Evolutionary conservation across 306 rosid species (phyloP).

Genomic region (Quercus agrifolia): DNA sequence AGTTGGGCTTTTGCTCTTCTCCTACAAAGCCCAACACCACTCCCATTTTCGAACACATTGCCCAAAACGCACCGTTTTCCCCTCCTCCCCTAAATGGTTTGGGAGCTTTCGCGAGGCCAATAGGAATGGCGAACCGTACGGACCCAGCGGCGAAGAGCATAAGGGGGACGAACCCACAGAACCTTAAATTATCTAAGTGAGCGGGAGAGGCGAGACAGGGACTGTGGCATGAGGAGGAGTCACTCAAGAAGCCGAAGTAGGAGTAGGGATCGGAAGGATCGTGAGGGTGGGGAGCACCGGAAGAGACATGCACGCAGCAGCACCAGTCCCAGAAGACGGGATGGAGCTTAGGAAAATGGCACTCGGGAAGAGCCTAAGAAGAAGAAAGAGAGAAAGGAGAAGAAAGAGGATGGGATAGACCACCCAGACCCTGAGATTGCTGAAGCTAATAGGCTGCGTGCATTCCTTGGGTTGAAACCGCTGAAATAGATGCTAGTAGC

Average conservation of each 20-base stretch:
- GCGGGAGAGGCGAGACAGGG: conserved; percentile 87
- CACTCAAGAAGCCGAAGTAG: conserved; percentile 84
- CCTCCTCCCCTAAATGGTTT: not conserved
- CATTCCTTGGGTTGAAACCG: conserved; percentile 88
- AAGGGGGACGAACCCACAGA: conserved; percentile 94
- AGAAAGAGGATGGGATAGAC: conserved; percentile 73
- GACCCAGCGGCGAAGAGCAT: conserved; percentile 94
- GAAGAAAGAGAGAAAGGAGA: conserved; percentile 59
- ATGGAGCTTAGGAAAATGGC: conserved; percentile 50
- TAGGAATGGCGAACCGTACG: conserved; percentile 85
- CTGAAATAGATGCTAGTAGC: conserved; percentile 33
- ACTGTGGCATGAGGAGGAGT: conserved; percentile 86
- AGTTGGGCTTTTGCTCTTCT: no score
- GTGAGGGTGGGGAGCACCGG: conserved; percentile 63
- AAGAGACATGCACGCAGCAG: conserved; percentile 72
- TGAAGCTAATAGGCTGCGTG: conserved; percentile 71
- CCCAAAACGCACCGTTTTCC: no score
- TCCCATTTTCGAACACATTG: no score
- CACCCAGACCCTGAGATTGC: conserved; percentile 89
- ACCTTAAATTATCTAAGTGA: conserved; percentile 21
- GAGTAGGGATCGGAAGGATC: conserved; percentile 77
- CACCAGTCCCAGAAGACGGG: conserved; percentile 74
- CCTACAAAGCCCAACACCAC: no score
- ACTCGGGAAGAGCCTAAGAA: conserved; percentile 66
- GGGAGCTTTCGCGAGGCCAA: not conserved